Conservation (phyloP, 164 flowering plant genomes). For the Vitis labrusca region DNA sequence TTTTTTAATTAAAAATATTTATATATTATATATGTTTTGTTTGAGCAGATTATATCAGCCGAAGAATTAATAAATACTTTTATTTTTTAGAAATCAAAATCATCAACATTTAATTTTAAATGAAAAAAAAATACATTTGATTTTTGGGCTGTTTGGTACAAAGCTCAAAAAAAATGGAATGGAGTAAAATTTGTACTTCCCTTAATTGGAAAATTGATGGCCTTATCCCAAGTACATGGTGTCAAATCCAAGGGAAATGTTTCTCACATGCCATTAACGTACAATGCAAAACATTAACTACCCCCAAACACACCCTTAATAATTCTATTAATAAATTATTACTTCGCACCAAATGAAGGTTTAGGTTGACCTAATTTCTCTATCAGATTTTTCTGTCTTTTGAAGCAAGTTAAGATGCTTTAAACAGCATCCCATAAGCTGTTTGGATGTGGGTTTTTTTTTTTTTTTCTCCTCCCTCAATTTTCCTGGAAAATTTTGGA, state of each 20-base stretch:
- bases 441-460: not conserved
- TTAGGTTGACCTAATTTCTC: constrained; percentile 16
- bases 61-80: too few species aligned
- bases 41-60: too few species aligned
- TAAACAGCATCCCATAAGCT: not conserved
- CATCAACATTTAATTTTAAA: too few species aligned
- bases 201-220: not conserved
- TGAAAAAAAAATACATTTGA: too few species aligned
- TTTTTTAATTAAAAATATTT: too few species aligned
- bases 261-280: not conserved
- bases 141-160: too few species aligned
- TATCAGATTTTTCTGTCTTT: not conserved
- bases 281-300: not conserved
- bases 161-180: not conserved
- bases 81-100: too few species aligned
- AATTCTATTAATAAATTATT: not conserved
- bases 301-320: not conserved
- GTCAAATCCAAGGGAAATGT: not conserved
- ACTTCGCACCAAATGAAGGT: not conserved
- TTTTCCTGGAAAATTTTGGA: too few species aligned
- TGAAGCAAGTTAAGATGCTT: constrained; percentile 14
- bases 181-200: not conserved
- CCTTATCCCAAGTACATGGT: not conserved
- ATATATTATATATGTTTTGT: too few species aligned
- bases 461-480: not conserved